phyloP scores from a whole-genome alignment of 1,284 basidiomycete species.

The Peniophora sp. region DNA sequence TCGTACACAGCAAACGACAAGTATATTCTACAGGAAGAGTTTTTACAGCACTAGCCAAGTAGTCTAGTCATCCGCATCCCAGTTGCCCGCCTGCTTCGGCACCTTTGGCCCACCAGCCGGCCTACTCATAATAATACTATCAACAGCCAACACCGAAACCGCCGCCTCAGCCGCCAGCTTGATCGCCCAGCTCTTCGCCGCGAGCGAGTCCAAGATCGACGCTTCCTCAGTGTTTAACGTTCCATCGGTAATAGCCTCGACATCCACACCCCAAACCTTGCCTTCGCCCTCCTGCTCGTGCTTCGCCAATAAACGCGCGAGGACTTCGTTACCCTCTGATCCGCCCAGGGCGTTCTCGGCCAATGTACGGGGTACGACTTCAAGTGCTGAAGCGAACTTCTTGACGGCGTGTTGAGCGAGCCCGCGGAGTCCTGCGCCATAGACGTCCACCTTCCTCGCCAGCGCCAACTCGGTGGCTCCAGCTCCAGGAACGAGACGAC shows the following conservation, averaged over 20 bases:
- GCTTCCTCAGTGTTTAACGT: constrained; percentile 56
- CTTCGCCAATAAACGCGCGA: constrained; percentile 84
- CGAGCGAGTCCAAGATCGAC: constrained; percentile 78
- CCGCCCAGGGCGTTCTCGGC: constrained; percentile 94
- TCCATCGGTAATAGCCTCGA: constrained; percentile 83
- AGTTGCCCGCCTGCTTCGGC: constrained; percentile 76
- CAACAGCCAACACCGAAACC: constrained; percentile 88
- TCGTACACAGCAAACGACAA: too few relatives aligned
- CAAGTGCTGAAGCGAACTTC: constrained; percentile 84
- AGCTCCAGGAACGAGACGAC: constrained; percentile 87
- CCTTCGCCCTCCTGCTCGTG: constrained; percentile 73
- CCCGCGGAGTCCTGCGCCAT: constrained; percentile 86
- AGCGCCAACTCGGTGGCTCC: constrained; percentile 94
- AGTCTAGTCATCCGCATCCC: constrained; percentile 82
- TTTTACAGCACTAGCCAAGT: too few relatives aligned
- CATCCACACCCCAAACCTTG: constrained; percentile 83
- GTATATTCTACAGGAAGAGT: too few relatives aligned
- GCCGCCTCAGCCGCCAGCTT: constrained; percentile 90
- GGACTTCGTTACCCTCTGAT: constrained; percentile 87
- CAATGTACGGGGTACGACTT: constrained; percentile 89
- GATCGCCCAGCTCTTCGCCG: constrained; percentile 87
- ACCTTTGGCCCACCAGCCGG: constrained; percentile 83
- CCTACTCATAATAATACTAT: constrained; percentile 97
- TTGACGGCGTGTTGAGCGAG: constrained; percentile 93
- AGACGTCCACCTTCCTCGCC: constrained; percentile 74